Evolutionary conservation across 2,329 filamentous ascomycete species (phyloP), one percentile per base, ranked within the genome.

Genomic region (Zalaria obscura): DNA sequence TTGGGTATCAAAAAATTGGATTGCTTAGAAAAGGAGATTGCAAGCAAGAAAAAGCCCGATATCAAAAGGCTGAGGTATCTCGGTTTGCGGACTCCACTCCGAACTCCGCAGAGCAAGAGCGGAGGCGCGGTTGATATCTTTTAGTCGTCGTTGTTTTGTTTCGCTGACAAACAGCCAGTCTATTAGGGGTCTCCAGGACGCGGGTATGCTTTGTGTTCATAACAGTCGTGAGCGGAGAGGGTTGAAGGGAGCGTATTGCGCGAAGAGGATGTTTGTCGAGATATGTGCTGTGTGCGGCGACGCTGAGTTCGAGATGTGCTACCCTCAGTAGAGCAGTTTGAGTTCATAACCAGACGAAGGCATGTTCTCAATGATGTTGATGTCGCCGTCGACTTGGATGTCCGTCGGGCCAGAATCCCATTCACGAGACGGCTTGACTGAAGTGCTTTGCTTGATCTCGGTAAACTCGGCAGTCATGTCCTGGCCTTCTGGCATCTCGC

Each of bases 401-500:
- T 69, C 64, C 29, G 62, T 62, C 28, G 60, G 53, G 26, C 66
- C 65, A 50, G 62, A 65, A 56, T 65, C 64, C 72, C 65, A 76
- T 55, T 70, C 72, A 53, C 64, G 68, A 34, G 47, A 45, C 25
- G 48, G 43, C 56, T 66, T 75, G 55, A 61, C 63, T 35, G 52
- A 61, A 25, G 46, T 47, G 44, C 52, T 60, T 40, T 66, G 58
- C 39, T 64, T 57, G 43, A 65, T 49, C 36, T 83, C 68, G 50
- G 91, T 71, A 44, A 80, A 75, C 51, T 81, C 76, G 35, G 74
- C 73, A 32, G 72, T 66, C 81, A 96, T 91, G 55, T 94, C 89
- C 60, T 96, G 86, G 28, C 87, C 88, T 63, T 98, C 91, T 2
- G 78, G 75, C 40, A 96, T 68, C 58, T 89, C 82, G 36, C 75